These are phyloP conservation scores for Metschnikowia dekortorum DNA, from an alignment of 805 yeast genomes.

Conservation along the genomic window DNA sequence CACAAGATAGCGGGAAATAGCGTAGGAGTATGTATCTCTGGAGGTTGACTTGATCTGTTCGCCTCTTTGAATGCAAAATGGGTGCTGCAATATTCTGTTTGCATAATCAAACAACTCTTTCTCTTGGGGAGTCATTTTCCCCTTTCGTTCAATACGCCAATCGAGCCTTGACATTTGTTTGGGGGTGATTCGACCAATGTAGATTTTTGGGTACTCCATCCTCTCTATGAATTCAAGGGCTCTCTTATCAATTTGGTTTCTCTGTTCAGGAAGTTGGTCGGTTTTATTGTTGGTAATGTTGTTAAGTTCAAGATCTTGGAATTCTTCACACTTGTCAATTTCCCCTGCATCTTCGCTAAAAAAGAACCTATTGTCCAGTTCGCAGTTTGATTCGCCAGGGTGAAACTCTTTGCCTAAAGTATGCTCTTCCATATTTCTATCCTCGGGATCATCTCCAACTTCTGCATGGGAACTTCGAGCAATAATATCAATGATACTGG, in stretches of 20 bases:
- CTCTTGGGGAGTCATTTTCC: not conserved
- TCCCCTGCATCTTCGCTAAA: not conserved
- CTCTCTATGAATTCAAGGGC: not conserved
- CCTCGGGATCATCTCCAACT: not conserved
- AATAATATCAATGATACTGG: not conserved
- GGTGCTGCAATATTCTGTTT: not conserved
- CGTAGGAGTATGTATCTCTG: not conserved
- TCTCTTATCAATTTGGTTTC: not conserved
- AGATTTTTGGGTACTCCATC: not conserved
- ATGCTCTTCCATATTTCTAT: not conserved
- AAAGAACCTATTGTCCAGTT: not conserved
- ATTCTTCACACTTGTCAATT: not conserved
- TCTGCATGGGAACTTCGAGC: not conserved
- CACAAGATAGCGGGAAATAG: conserved; percentile 2
- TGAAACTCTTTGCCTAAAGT: not conserved
- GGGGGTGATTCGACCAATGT: not conserved
- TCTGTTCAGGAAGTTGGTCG: not conserved
- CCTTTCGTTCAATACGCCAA: not conserved
- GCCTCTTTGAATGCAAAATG: not conserved
- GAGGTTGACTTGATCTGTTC: not conserved
- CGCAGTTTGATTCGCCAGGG: not conserved
- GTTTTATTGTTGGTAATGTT: not conserved
- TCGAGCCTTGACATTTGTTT: not conserved
- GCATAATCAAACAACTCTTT: not conserved
- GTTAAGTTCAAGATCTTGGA: not conserved